A percentile compares a stretch with the other conserved stretches of the same genome.
These are phyloP conservation scores for Phytomonas francai DNA, from an alignment of 208 protist genomes.

Conservation along the genomic window DNA sequence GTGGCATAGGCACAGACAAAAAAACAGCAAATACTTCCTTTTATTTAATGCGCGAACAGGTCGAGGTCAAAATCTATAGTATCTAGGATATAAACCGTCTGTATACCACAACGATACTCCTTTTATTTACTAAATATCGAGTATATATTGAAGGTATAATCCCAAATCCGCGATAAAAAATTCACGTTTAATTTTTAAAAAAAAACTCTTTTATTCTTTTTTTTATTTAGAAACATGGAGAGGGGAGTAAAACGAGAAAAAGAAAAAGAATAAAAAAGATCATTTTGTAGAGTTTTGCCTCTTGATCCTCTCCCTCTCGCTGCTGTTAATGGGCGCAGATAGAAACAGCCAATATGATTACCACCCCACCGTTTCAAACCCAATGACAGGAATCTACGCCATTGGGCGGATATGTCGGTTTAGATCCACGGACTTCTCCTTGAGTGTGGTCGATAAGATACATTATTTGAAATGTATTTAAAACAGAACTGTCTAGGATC, in stretches of 20 bases:
- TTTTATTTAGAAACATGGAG: background rate
- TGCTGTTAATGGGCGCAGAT: background rate
- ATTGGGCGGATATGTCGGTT: background rate
- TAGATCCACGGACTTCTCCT: slow-evolving; percentile 1
- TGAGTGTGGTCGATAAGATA: background rate
- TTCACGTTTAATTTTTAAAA: background rate
- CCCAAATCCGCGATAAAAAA: background rate
- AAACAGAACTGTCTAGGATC: background rate
- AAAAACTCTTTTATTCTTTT: background rate
- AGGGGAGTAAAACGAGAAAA: background rate
- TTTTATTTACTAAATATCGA: slow-evolving; percentile 5
- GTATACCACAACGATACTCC: background rate
- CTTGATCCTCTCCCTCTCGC: background rate
- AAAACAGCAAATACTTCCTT: slow-evolving; percentile 17
- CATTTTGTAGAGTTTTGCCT: background rate
- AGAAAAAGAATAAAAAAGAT: background rate
- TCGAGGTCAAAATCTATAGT: slow-evolving; percentile 4
- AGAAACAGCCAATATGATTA: background rate
- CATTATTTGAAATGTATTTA: slow-evolving; percentile 4
- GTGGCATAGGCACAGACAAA: slow-evolving; percentile 35
- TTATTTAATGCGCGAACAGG: background rate
- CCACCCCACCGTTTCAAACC: background rate
- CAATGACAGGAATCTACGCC: background rate
- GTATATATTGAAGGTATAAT: slow-evolving; percentile 3
- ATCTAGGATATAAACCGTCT: slow-evolving; percentile 2